Evolutionary conservation across 306 rosid species (phyloP).

Genomic region (Malus fusca): DNA sequence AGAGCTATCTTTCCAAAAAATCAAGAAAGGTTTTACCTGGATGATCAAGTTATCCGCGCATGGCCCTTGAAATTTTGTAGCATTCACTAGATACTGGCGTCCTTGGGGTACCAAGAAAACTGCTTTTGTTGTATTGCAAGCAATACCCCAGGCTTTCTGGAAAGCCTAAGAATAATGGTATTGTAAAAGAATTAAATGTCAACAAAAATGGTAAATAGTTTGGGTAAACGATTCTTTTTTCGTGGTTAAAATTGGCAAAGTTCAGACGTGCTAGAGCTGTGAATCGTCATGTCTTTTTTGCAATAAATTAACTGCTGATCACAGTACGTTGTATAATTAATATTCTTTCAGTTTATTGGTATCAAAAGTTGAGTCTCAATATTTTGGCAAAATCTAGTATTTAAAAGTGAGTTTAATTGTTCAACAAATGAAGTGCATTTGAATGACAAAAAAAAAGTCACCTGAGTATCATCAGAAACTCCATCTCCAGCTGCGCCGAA

Average conservation of each 20-base stretch:
- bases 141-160: slow-evolving; percentile 69
- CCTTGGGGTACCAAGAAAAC: slow-evolving; percentile 77
- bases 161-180: slow-evolving; percentile 57
- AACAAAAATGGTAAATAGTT: neutral
- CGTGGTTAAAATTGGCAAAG: neutral
- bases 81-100: slow-evolving; percentile 67
- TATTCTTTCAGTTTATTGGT: neutral
- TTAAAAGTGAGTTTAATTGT: neutral
- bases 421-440: neutral
- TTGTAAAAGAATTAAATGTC: slow-evolving; percentile 19
- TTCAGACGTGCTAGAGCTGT: neutral
- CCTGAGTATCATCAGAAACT: slow-evolving; percentile 84
- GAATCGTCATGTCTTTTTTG: neutral
- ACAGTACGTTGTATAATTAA: neutral
- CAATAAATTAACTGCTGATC: neutral
- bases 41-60: slow-evolving; percentile 56
- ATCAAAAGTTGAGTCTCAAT: neutral
- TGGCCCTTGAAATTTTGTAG: slow-evolving; percentile 79
- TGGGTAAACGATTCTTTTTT: neutral
- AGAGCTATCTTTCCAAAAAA: neutral
- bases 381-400: neutral
- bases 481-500: slow-evolving; percentile 82
- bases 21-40: slow-evolving; percentile 43
- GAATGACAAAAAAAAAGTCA: slow-evolving; percentile 7
- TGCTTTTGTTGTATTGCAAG: slow-evolving; percentile 66